Evolutionary conservation across 768 basidiomycete species (phyloP).

Genomic region (Trametes cinnabarina): DNA sequence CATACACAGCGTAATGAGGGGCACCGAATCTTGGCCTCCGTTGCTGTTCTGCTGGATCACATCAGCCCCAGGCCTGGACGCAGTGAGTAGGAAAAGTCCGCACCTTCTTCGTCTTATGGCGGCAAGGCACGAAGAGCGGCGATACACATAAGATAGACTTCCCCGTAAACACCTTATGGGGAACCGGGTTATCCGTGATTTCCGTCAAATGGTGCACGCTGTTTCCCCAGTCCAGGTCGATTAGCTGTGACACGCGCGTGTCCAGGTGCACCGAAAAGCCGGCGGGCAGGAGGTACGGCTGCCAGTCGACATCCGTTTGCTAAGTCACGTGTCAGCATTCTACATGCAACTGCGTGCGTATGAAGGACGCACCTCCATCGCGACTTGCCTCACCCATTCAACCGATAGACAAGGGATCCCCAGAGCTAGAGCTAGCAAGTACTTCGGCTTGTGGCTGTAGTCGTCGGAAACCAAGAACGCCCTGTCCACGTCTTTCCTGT

Average conservation of each 20-base stretch:
- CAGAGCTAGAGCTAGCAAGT: constrained; percentile 75
- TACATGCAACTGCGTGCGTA: not conserved
- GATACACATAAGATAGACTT: constrained; percentile 63
- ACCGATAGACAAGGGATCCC: constrained; percentile 79
- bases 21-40: constrained; percentile 38
- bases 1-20: constrained; percentile 73
- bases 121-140: constrained; percentile 42
- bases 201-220: constrained; percentile 50
- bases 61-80: not conserved
- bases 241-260: constrained; percentile 44
- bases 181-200: constrained; percentile 57
- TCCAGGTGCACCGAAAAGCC: constrained; percentile 43
- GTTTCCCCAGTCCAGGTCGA: constrained; percentile 51
- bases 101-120: constrained; percentile 28
- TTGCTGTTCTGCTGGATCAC: not conserved
- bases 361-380: constrained; percentile 28
- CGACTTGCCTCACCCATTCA: constrained; percentile 50
- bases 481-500: constrained; percentile 44
- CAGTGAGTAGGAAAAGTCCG: constrained; percentile 3
- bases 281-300: constrained; percentile 52
- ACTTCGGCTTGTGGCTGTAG: constrained; percentile 71
- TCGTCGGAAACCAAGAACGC: constrained; percentile 71
- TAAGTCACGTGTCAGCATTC: not conserved
- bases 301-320: constrained; percentile 51
- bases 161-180: constrained; percentile 54